Evolutionary conservation across 2,329 filamentous ascomycete genomes (phyloP), one percentile per base, ranked within the genome.

Genomic region (Escovopsis sp.): DNA sequence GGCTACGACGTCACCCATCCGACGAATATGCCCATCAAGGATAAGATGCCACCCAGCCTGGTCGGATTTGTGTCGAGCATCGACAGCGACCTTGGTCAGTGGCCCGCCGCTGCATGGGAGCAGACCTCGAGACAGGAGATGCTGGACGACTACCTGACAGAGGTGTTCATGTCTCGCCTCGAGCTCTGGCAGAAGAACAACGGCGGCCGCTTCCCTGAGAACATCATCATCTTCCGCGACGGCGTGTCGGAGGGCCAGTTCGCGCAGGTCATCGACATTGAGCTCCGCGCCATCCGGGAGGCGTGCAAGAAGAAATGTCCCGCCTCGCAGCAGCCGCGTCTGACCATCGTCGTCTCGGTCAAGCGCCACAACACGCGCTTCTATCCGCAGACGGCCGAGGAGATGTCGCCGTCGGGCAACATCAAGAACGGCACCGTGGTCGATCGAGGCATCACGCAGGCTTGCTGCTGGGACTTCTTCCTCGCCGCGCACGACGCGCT

Each of bases 1-100:
- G 86, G 87, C 0, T 78, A 90, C 44, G 87, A 94, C 48, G 86
- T 94, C 1, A 92, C 85, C 0, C 87, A 94, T 47, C 86, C 87
- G 0, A 88, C 85, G 5, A 43, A 27, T 40, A 15, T 14, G 27
- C 14, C 14, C 11, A 17, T 14, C 17, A 50, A 52, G 31, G 46
- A 45, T 21, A 46, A 43, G 13, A 49, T 49, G 13, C 45, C 80
- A 0, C 84, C 83, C 2, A 90, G 81, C 52, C 68, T 92, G 34
- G 84, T 84, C 3, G 82, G 76, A 1, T 71, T 94, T 36, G 86
- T 94, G 6, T 75, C 83, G 1, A 90, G 78, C 28, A 54, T 81
- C 5, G 81, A 92, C 50, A 55, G 58, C 1, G 52, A 70, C 2
- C 68, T 93, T 18, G 76, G 66, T 1, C 85, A 93, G 49, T 94